Evolutionary conservation across 345 rosid genomes (phyloP).

Genomic region (Xanthoceras sorbifolium): DNA sequence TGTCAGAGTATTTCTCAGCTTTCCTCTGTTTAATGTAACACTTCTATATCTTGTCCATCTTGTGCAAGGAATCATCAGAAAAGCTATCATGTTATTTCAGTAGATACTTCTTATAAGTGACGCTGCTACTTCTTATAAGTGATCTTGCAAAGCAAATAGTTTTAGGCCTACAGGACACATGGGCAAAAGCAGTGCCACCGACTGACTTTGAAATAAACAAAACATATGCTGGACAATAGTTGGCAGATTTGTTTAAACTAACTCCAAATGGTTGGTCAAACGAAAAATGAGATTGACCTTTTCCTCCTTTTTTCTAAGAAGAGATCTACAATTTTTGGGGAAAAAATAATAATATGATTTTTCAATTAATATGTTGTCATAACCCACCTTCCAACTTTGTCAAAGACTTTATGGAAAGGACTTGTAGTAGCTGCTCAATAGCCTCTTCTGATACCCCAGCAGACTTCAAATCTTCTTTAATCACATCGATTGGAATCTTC

Average conservation of each 20-base stretch:
- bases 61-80: background rate
- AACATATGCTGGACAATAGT: no score
- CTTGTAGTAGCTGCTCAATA: constrained; percentile 66
- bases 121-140: no score
- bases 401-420: constrained; percentile 77
- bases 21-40: no score
- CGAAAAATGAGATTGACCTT: background rate
- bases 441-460: constrained; percentile 71
- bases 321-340: background rate
- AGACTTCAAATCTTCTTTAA: constrained; percentile 67
- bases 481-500: constrained; percentile 72
- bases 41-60: background rate
- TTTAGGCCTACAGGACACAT: background rate
- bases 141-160: background rate
- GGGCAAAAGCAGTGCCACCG: no score
- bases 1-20: background rate
- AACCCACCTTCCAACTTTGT: constrained; percentile 73
- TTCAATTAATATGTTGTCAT: constrained; percentile 9
- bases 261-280: background rate
- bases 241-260: background rate
- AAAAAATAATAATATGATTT: constrained; percentile 8
- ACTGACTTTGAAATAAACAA: no score
- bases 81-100: background rate
- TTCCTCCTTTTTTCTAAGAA: background rate
- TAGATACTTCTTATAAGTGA: background rate